Base-by-base conservation (phyloP, 768 basidiomycete species). In the Termitomyces sp. region DNA sequence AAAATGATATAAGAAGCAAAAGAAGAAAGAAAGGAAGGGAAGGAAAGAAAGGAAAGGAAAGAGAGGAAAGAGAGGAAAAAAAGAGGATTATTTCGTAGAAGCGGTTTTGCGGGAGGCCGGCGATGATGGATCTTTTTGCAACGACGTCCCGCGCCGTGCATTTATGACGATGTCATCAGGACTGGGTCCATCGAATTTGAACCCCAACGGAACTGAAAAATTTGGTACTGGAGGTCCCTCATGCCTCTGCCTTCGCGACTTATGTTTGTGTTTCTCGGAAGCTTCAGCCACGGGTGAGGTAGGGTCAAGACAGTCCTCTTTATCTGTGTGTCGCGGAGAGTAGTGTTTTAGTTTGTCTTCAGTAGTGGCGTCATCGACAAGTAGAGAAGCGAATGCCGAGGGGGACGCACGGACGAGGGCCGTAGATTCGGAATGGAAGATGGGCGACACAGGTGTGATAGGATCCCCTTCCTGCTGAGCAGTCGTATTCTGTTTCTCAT, bases 111-210 rank as follows among this genome's bases (percentile, higher is more conserved):
- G 64, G 49, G 59, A 59, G 43, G 60, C 56, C 24, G 67, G 32
- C 14, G 67, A 62, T 30, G 59, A 36, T 36, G 66, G 33, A 44
- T 66, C 61, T 53, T 64, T 71, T 54, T 75, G 73, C 55, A 89
- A 72, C 32, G 85, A 74, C 4, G 93, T 90, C 46, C 90, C 90
- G 53, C 82, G 85, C 49, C 93, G 84, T 54, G 93, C 91, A 63
- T 84, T 84, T 65, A 90, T 76, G 9, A 98, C 86, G 61, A 91
- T 73, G 66, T 98, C 96, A 64, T 98, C 96, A 22, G 96, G 96
- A 71, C 95, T 97, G 36, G 91, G 92, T 24, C 79, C 81, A 61
- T 94, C 85, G 67, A 95, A 93, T 10, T 84, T 74, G 68, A 91
- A 92, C 3, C 75, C 72, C 40, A 69, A 68, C 18, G 74, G 65